Evolutionary conservation across 352 stramenopile species (phyloP).

Genomic region (Thalassiosira delicatula): DNA sequence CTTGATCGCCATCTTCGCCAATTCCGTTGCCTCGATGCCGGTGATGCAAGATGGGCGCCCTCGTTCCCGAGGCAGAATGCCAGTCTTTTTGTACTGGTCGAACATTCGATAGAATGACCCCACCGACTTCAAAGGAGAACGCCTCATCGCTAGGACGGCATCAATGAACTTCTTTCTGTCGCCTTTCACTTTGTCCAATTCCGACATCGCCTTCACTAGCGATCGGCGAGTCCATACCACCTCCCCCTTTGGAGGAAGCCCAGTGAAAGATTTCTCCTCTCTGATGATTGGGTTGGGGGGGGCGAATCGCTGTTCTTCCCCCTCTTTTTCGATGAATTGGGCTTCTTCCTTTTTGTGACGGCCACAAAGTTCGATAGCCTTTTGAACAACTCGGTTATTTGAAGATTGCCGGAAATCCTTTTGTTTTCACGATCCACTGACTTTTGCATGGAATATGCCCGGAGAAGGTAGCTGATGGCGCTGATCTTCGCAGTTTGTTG

Average conservation of each 20-base stretch:
- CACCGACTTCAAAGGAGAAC: neutral
- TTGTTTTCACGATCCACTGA: neutral
- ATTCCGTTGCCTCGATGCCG: too few relatives aligned
- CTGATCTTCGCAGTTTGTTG: neutral
- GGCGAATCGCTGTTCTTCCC: neutral
- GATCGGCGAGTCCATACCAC: too few relatives aligned
- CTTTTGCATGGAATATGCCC: neutral
- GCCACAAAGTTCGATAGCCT: neutral
- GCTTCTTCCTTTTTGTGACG: neutral
- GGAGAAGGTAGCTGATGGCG: neutral
- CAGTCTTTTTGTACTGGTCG: neutral
- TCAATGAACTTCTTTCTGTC: neutral
- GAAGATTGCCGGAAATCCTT: neutral
- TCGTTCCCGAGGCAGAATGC: neutral
- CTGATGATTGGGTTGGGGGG: neutral
- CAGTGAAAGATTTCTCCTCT: neutral
- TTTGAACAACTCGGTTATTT: too few relatives aligned
- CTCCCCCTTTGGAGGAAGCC: too few relatives aligned
- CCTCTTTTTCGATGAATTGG: neutral
- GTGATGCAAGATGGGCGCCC: neutral
- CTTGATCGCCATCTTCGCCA: neutral
- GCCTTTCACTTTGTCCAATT: neutral
- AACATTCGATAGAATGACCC: neutral
- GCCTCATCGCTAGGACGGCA: neutral
- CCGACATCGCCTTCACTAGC: too few relatives aligned